Evolutionary conservation across 2,329 filamentous ascomycete species (phyloP), one percentile per base, ranked within the genome.

Genomic region (Thelonectria olida): DNA sequence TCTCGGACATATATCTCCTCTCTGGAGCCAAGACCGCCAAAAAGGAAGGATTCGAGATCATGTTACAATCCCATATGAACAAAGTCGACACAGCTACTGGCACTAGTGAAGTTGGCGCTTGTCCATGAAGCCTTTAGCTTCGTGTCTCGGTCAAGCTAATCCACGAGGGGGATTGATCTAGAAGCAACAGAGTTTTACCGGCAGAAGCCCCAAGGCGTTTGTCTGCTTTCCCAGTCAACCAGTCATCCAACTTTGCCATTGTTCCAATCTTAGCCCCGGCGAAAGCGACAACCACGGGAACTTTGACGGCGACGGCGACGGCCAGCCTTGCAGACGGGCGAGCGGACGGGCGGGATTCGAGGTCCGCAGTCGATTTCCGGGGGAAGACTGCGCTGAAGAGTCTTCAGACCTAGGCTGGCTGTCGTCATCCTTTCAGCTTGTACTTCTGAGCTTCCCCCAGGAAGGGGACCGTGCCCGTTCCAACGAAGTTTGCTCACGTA

Each of bases 271-370:
- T 67, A 62, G 59, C 61, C 62, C 48, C 62, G 57, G 62, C 38
- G 54, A 67, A 48, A 55, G 61, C 57, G 54, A 66, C 31, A 53
- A 36, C 31, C 8, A 57, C 27, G 31, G 39, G 19, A 22, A 28
- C 31, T 34, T 15, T 34, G 31, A 34, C 31, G 31, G 49, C 61
- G 60, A 65, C 49, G 49, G 44, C 54, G 44, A 31, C 36, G 47
- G 41, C 19, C 67, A 66, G 64, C 67, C 58, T 64, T 64, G 31
- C 7, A 31, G 51, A 65, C 54, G 58, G 52, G 58, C 57, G 58
- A 41, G 23, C 55, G 55, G 58, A 48, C 54, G 61, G 53, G 42
- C 61, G 61, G 63, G 54, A 54, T 39, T 58, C 56, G 63, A 63
- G 42, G 34, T 48, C 45, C 62, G 54, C 25, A 31, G 54, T 61